Evolutionary conservation across 2,329 filamentous ascomycete species (phyloP), one percentile per base, ranked within the genome.

Genomic region (Setomelanomma holmii): DNA sequence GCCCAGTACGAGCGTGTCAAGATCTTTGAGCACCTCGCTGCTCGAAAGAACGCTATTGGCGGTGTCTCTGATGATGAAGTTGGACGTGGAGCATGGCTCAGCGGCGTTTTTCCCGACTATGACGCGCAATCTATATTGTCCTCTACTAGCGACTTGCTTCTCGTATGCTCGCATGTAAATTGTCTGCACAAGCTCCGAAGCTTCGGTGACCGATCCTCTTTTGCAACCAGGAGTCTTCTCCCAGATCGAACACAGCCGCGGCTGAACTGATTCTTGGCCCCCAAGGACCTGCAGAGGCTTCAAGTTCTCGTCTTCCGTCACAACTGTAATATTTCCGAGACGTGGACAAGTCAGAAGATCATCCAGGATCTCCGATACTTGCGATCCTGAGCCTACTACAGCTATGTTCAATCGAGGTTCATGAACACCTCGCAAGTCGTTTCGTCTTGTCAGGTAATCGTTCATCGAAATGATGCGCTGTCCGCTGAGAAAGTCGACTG

Each of bases 81-180:
- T 51, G 17, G 69, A 62, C 12, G 58, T 45, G 19, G 64, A 60
- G 44, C 62, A 66, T 20, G 64, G 55, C 49, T 60, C 64, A 14
- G 60, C 56, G 5, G 64, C 56, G 34, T 69, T 62, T 38, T 60
- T 68, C 17, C 66, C 64, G 4, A 68, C 46, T 17, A 71, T 58
- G 40, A 72, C 53, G 12, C 61, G 67, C 5, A 74, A 60, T 14
- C 58, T 45, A 46, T 60, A 69, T 23, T 69, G 50, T 48, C 71
- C 66, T 49, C 70, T 72, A 58, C 64, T 71, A 20, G 62, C 60
- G 30, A 74, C 60, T 48, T 71, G 64, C 52, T 73, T 74, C 53
- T 74, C 71, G 40, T 74, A 74, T 27, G 64, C 71, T 10, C 64
- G 66, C 56, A 60, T 55, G 50, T 74, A 74, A 40, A 74, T 69